Base-by-base conservation (phyloP, 306 rosid species). In the Prunus fruticosa region DNA sequence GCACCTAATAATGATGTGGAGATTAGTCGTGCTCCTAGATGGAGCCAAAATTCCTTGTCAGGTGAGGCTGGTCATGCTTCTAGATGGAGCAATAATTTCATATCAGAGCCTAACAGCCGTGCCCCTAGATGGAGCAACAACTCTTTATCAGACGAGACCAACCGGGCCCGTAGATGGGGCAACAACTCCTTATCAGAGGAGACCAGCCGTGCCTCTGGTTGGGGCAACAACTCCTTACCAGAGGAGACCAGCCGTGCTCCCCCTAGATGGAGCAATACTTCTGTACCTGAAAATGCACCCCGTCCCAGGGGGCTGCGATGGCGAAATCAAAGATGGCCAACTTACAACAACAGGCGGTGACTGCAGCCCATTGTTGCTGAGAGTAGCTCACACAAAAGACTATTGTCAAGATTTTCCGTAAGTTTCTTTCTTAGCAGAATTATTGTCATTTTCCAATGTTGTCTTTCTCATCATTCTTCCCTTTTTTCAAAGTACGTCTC, bases 261-360 rank as follows among this genome's bases (percentile, higher is more conserved):
- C 0, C 71, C 85, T 52, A 81, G 96, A 30, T 78, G 88, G 88
- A 61, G 84, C 82, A 76, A 72, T 56, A 72, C 78, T 61, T 75
- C 77, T 41, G 53, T 60, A 43, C 67, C 78, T 32, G 86, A 79
- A 66, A 81, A 81, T 54, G 43, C 41, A 27, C 74, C 72, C 25
- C 82, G 74, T 65, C 45, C 71, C n/a, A 75, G 49, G 15, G 78
- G 66, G 22, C 73, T 85, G 65, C 89, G 83, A 1, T 88, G 91
- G 96, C 89, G 90, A 72, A 83, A 83, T 81, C 86, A 81, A 41
- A 81, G 87, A 63, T 85, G 90, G 90, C 83, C 93, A 19, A 64
- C 72, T n/a, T 28, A 54, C 84, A 45, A 61, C 80, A 46, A 57
- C 83, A 82, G 67, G 56, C 76, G 82, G 56, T 82, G 81, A 77